Base-by-base conservation (phyloP, 1,284 basidiomycete genomes). In the Ganoderma leucocontextum region DNA sequence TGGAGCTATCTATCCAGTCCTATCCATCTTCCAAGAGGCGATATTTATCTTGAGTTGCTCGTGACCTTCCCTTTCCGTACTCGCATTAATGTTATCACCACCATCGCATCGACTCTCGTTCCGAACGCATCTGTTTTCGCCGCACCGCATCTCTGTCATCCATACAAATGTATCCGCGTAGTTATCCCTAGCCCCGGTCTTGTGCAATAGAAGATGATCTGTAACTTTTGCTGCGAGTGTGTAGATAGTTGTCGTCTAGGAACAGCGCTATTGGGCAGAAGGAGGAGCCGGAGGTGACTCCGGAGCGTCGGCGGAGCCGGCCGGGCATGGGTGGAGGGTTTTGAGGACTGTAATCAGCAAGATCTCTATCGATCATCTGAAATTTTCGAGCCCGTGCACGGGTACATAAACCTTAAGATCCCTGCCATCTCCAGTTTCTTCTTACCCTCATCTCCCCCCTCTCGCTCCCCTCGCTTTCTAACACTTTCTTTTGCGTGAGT, bases 401-500 rank as follows among this genome's bases (percentile, higher is more conserved):
- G 74, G 77, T 79, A 81, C 77, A 80, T 79, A 78, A 80, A 76
- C 78, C 75, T 73, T 74, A 76, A 77, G 70, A 77, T 76, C 75
- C 60, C 74, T 73, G 70, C 73, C 71, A 70, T 69, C 74, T 73
- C 73, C 69, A 64, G 70, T 76, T 77, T 76, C 74, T 75, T 75
- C 77, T 78, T 77, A 78, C 77, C 78, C 74, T 77, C 78, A 78
- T 73, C 78, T 77, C 75, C 75, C 77, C 73, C 73, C 74, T 69
- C 74, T 75, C 75, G 69, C 74, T 76, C 77, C 71, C 73, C 75
- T 68, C 74, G 71, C 73, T 74, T 75, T 70, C 74, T 73, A 75
- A 73, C 75, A 77, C 76, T 76, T 75, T 80, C 77, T 70, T 79
- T 78, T 74, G 72, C 73, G 76, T 76, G 72, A 76, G 77, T 78